Evolutionary conservation across 208 protist species (phyloP).

Genomic region (Acanthamoeba sp.): DNA sequence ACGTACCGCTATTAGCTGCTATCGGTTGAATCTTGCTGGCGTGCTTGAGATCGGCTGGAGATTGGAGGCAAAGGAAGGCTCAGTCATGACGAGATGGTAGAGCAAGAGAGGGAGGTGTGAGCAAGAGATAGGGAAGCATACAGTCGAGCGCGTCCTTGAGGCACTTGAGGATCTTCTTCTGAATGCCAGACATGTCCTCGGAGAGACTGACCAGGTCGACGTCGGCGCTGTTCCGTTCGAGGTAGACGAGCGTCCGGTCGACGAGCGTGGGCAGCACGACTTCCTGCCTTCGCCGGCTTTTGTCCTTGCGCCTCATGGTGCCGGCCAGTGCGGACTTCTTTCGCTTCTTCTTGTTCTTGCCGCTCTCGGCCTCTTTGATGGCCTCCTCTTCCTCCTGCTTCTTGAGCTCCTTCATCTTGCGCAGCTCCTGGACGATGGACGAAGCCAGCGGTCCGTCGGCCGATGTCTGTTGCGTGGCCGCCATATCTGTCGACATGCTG

Average conservation of each 20-base stretch:
- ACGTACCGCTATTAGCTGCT: too few species aligned
- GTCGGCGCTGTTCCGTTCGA: background rate
- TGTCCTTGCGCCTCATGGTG: background rate
- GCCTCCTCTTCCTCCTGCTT: conserved; percentile 37
- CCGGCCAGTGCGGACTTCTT: background rate
- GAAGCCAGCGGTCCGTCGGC: background rate
- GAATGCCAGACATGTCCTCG: background rate
- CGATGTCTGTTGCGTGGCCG: too few species aligned
- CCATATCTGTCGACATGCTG: too few species aligned
- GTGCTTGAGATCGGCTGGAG: conserved; percentile 18
- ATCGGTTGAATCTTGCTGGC: background rate
- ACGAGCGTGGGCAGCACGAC: background rate
- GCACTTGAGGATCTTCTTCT: conserved; percentile 18
- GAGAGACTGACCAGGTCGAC: background rate
- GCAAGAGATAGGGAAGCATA: background rate
- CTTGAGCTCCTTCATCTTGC: conserved; percentile 36
- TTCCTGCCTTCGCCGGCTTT: background rate
- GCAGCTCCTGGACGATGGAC: conserved; percentile 8
- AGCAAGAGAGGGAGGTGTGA: background rate
- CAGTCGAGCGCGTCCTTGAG: conserved; percentile 38
- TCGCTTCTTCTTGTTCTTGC: conserved; percentile 25
- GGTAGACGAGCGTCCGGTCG: background rate
- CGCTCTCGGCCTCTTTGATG: background rate
- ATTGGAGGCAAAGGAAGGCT: background rate
- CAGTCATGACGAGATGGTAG: too few species aligned